These are phyloP conservation scores for Backusella sp. DNA, from an alignment of 192 early-diverging fungal genomes.

Conservation along the genomic window DNA sequence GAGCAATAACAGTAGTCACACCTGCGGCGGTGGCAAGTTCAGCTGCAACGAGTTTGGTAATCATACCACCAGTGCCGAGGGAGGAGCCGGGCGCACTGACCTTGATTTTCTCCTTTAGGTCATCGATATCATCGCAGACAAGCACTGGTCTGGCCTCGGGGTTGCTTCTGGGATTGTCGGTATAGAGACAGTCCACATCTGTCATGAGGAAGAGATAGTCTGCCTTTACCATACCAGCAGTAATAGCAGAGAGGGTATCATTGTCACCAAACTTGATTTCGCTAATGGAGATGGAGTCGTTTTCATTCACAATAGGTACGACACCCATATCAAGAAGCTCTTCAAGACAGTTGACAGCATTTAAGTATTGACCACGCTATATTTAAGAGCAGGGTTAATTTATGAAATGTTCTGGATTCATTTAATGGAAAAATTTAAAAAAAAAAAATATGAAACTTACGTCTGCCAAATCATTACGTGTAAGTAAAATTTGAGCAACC, in stretches of 20 bases:
- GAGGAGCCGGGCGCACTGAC: conserved; percentile 84
- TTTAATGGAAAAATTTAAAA: not conserved
- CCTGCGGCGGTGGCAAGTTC: conserved; percentile 94
- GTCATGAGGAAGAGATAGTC: conserved; percentile 97
- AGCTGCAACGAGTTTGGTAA: conserved; percentile 96
- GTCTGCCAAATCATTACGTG: conserved; percentile 89
- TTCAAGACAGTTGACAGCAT: conserved; percentile 91
- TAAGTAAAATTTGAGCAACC: conserved; percentile 93
- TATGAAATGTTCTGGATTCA: conserved; percentile 8
- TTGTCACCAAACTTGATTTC: conserved; percentile 99
- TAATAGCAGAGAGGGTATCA: conserved; percentile 95
- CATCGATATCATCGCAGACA: conserved; percentile 85
- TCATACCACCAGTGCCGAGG: conserved; percentile 97
- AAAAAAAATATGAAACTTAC: conserved; percentile 41
- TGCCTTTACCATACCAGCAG: conserved; percentile 95
- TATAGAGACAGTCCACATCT: conserved; percentile 96
- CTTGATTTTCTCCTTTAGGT: conserved; percentile 72
- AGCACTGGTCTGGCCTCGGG: conserved; percentile 81
- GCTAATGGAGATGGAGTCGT: conserved; percentile 89
- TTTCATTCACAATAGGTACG: conserved; percentile 98
- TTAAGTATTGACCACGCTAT: conserved; percentile 92
- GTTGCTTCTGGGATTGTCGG: conserved; percentile 91
- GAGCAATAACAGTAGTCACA: conserved; percentile 84
- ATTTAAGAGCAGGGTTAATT: not conserved
- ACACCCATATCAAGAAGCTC: conserved; percentile 87